Conservation (phyloP, 1,284 basidiomycete species). For the Trametes sp. region DNA sequence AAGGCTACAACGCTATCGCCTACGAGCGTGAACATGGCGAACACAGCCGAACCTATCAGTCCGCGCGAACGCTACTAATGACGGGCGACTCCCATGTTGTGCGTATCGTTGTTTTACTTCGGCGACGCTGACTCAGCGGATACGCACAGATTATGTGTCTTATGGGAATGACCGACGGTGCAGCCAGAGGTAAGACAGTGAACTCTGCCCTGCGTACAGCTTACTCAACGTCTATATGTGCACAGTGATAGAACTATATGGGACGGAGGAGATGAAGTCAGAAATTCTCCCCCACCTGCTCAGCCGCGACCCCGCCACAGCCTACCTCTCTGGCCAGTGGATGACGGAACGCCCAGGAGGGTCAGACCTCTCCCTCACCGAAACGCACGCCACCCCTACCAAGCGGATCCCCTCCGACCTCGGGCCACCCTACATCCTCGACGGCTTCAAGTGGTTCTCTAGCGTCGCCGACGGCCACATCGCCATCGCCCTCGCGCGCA, state of each 20-base stretch:
- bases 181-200: conserved; percentile 55
- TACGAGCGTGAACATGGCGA: conserved; percentile 66
- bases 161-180: conserved; percentile 80
- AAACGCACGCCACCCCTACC: conserved; percentile 62
- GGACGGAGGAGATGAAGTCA: conserved; percentile 64
- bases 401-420: conserved; percentile 43
- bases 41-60: conserved; percentile 64
- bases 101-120: conserved; percentile 27
- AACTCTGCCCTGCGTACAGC: neutral
- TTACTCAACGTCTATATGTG: conserved; percentile 39
- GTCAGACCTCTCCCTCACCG: conserved; percentile 78
- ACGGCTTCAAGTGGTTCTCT: conserved; percentile 87
- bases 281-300: conserved; percentile 60
- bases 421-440: conserved; percentile 60
- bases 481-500: conserved; percentile 75
- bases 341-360: conserved; percentile 86
- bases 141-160: conserved; percentile 65
- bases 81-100: conserved; percentile 69
- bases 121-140: neutral
- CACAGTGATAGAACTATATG: conserved; percentile 71
- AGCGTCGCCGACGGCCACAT: conserved; percentile 81
- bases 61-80: conserved; percentile 67
- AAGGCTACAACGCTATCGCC: conserved; percentile 71
- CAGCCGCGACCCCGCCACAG: conserved; percentile 66
- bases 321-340: conserved; percentile 84